Evolutionary conservation across 371 early-diverging fungal species (phyloP).

Genomic region (Zancudomyces culisetae): DNA sequence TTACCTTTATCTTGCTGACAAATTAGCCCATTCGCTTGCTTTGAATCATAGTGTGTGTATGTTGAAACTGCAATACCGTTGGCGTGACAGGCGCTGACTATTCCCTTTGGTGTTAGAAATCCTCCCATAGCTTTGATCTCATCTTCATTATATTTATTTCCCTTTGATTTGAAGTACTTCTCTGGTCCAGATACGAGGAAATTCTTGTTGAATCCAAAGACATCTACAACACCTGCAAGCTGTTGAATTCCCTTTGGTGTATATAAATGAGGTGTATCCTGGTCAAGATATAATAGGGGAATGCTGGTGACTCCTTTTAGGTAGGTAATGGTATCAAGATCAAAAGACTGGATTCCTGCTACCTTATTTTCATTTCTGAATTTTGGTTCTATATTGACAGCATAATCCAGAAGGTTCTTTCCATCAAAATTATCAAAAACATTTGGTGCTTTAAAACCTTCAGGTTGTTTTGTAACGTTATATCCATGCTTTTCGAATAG

Average conservation of each 20-base stretch:
- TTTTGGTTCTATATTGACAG: slow-evolving; percentile 3
- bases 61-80: slow-evolving; percentile 14
- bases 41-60: slow-evolving; percentile 26
- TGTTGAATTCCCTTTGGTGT: slow-evolving; percentile 21
- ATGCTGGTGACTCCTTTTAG: slow-evolving; percentile 8
- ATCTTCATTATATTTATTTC: slow-evolving; percentile 11
- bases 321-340: slow-evolving; percentile 19
- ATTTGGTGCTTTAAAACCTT: too few relatives aligned
- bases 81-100: slow-evolving; percentile 11
- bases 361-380: slow-evolving; percentile 5
- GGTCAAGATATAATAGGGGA: slow-evolving; percentile 12
- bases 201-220: slow-evolving; percentile 22
- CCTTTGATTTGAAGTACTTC: slow-evolving; percentile 5
- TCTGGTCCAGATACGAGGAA: slow-evolving; percentile 16
- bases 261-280: slow-evolving; percentile 11
- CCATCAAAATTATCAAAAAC: too few relatives aligned
- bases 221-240: slow-evolving; percentile 11
- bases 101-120: slow-evolving; percentile 9
- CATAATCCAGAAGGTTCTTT: slow-evolving; percentile 6
- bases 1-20: slow-evolving; percentile 6
- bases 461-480: slow-evolving; percentile 5
- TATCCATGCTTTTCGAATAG: slow-evolving; percentile 19
- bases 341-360: slow-evolving; percentile 21
- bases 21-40: slow-evolving; percentile 11
- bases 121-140: slow-evolving; percentile 19